phyloP scores from a whole-genome alignment of 352 stramenopile species.

The Aphanomyces invadans region DNA sequence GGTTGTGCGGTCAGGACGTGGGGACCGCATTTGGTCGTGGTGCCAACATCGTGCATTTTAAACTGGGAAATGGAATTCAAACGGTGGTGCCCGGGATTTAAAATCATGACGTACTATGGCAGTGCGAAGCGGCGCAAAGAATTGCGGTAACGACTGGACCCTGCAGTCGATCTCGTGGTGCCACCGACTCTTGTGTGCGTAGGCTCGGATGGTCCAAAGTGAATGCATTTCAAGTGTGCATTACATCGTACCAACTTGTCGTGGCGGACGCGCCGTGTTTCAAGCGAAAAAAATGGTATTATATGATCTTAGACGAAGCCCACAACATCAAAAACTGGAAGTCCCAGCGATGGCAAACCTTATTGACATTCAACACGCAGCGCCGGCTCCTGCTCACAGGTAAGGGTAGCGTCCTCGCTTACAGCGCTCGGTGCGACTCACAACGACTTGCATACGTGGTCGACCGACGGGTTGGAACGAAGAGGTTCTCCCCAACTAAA shows the following conservation, averaged over 20 bases:
- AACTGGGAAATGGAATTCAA: constrained; percentile 99
- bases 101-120: constrained; percentile 99
- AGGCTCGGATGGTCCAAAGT: constrained; percentile 92
- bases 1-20: no score
- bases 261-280: constrained; percentile 97
- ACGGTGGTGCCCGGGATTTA: constrained; percentile 94
- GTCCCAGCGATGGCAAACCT: constrained; percentile 95
- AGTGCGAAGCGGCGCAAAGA: constrained; percentile 92
- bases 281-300: constrained; percentile 99
- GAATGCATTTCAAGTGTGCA: constrained; percentile 96
- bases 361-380: constrained; percentile 97
- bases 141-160: no score
- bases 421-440: no score
- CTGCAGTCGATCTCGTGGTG: no score
- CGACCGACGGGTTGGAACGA: no score
- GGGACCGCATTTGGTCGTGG: constrained; percentile 97
- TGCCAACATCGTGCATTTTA: constrained; percentile 96
- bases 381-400: constrained; percentile 88
- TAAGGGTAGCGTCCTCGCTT: no score
- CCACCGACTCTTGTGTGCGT: no score
- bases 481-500: not conserved
- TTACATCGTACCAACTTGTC: constrained; percentile 98
- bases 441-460: not conserved
- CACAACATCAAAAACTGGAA: constrained; percentile 99
- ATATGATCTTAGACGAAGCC: constrained; percentile 98